Conservation (phyloP, 2,329 filamentous ascomycete genomes). For the Aspergillus sp. region DNA sequence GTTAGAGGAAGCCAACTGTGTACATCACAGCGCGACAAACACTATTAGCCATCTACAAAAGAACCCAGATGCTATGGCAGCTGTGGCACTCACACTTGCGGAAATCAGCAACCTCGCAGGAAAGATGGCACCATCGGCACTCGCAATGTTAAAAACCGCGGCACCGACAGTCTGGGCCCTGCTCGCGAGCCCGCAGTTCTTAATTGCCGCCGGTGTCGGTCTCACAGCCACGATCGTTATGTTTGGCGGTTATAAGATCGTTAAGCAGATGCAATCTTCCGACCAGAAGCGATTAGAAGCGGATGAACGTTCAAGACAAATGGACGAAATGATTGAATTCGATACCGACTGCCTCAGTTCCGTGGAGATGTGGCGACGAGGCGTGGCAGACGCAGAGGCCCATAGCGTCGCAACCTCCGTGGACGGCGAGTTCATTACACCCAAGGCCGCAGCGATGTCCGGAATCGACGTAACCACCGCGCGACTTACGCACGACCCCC, state of each 20-base stretch:
- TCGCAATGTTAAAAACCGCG: constrained; percentile 72
- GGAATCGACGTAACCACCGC: constrained; percentile 40
- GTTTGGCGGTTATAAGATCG: constrained; percentile 95
- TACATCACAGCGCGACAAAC: constrained; percentile 78
- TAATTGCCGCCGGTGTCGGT: constrained; percentile 85
- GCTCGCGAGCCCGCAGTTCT: constrained; percentile 85
- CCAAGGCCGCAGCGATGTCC: constrained; percentile 52
- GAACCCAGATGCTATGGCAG: constrained; percentile 88
- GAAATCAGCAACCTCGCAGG: constrained; percentile 80
- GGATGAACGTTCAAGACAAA: constrained; percentile 18
- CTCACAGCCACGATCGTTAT: constrained; percentile 94
- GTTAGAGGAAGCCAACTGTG: constrained; percentile 82
- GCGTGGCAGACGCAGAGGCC: constrained; percentile 59
- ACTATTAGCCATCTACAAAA: constrained; percentile 79
- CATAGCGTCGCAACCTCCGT: constrained; percentile 59
- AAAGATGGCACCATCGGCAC: constrained; percentile 80
- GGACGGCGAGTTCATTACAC: constrained; percentile 66
- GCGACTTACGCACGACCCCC: constrained; percentile 29
- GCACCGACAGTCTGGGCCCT: constrained; percentile 86
- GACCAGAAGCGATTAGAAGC: constrained; percentile 13
- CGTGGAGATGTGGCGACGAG: constrained; percentile 64
- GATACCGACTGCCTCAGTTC: constrained; percentile 51
- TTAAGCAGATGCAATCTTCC: constrained; percentile 71
- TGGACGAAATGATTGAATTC: constrained; percentile 59
- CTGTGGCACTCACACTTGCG: constrained; percentile 86